Percentiles rank a stretch among this genome's conserved stretches.
These are phyloP conservation scores for Backusella luteola DNA, from an alignment of 192 early-diverging fungal genomes.

Conservation along the genomic window DNA sequence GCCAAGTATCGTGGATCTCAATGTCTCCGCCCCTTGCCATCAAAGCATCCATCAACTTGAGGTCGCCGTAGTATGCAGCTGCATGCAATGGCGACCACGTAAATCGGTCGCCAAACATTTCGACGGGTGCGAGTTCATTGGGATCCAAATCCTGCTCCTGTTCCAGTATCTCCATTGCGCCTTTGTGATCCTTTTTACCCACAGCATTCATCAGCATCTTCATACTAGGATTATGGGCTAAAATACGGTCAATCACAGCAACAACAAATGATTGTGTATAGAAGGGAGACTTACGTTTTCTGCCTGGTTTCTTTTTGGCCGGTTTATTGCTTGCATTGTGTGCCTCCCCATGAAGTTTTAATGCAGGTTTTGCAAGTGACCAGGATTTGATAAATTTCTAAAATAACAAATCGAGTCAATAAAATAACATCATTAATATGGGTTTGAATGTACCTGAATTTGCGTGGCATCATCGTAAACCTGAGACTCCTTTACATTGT, in stretches of 20 bases:
- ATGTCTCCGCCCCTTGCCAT: constrained; percentile 75
- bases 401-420: not conserved
- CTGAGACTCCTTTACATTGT: constrained; percentile 46
- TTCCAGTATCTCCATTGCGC: constrained; percentile 14
- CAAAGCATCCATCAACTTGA: constrained; percentile 64
- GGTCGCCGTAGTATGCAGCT: constrained; percentile 77
- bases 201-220: constrained; percentile 16
- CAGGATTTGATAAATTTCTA: constrained; percentile 35
- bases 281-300: not conserved
- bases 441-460: constrained; percentile 37
- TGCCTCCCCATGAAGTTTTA: constrained; percentile 15
- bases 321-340: not conserved
- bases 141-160: constrained; percentile 13
- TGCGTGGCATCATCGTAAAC: constrained; percentile 46
- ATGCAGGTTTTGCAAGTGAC: constrained; percentile 8
- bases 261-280: not conserved
- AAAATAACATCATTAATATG: not conserved
- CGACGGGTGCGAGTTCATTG: constrained; percentile 25
- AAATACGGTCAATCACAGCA: too few species aligned
- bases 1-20: constrained; percentile 83
- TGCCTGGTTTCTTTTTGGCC: not conserved
- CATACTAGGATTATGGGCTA: not conserved
- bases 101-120: constrained; percentile 55
- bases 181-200: constrained; percentile 13
- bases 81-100: constrained; percentile 88